Base-by-base conservation (phyloP, 2,329 filamentous ascomycete genomes). In the Teratosphaeria pseudoeucalypti region DNA sequence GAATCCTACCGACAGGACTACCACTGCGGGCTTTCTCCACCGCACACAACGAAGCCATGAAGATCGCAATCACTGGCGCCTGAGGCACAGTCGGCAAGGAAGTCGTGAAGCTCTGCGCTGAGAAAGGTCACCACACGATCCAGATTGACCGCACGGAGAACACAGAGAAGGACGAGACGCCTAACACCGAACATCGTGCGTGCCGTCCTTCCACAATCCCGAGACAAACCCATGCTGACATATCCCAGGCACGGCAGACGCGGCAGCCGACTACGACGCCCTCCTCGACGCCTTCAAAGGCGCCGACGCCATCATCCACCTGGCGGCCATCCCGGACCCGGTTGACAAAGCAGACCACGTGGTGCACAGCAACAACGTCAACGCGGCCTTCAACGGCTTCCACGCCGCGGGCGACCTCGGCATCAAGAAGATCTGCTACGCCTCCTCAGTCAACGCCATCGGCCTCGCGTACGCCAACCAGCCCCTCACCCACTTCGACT, bases 21-120 rank as follows among this genome's bases (percentile, higher is more conserved):
- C 37, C 11, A 5, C 37, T 5, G 5, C 12, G 37, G 11, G 2
- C 16, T n/a, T 43, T 43, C 11, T 43, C 14, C 4, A 43, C 11
- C 37, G 10, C 12, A 6, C 37, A 43, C 37, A 14, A 43, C 37
- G 5, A 16, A 10, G 37, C 37, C 37, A 43, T 43, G 37, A 43
- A 43, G 37, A 76, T 70, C 70, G 76, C 75, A 61, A 77, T 68
- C 68, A 77, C 71, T 57, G 69, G 70, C 61, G 74, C 60, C 66
- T 72, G 69, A 68, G 68, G 73, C 65, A 70, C 64, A 27, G 70
- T 72, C 56, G 70, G 70, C 54, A 61, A 64, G 43, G 66, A 65
- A 26, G 62, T 69, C 23, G 71, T 74, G 54, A 69, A 71, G 62
- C 58, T 69, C 7, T 71, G 67, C 58, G 66, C 71, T 7, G 61